Evolutionary conservation across 345 rosid species (phyloP), one percentile per base, ranked within the genome.

Genomic region (Ricinus communis): DNA sequence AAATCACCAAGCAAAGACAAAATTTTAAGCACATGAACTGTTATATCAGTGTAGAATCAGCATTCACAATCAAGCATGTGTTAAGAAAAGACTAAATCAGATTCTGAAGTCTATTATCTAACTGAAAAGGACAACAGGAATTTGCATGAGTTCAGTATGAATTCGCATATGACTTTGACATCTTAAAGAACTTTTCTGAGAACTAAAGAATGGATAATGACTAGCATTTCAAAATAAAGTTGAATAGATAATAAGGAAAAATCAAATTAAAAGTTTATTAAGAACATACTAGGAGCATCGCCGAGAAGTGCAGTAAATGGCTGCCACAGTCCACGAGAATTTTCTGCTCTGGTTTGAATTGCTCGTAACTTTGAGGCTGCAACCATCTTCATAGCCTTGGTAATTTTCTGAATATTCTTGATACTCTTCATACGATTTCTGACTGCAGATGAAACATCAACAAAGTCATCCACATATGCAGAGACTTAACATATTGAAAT

Each of bases 331-430:
- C 99, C 98, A 81, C 98, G 99, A 31, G 99, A 95, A 78, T 93
- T 95, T 83, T 93, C 98, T 58, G 99, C 79, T 84, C 72, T 88
- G 58, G 70, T 70, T 85, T 93, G 97, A 81, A 95, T 83, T 58
- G 87, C 91, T 59, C 98, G 87, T 28, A 95, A 82, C 90, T 95
- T 95, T 11, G 98, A 95, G 73, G 99, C 99, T 67, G 99, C 98
- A 88, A 95, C 99, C 99, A 95, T 95, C 91, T 95, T 95, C 99
- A 95, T 95, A 27, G 99, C 99, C 87, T 95, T 95, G 8, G 97
- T 95, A 75, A 95, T 95, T 77, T 95, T 95, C 79, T 95, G 97
- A 76, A 95, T 95, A 77, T 91, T 95, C 85, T 84, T 93, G 25
- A 95, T 88, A 91, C 99, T 95, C 93, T 95, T 95, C 99, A 95